Base-by-base conservation (phyloP, 331 rosid species). In the Rhamnella rubrinervis region DNA sequence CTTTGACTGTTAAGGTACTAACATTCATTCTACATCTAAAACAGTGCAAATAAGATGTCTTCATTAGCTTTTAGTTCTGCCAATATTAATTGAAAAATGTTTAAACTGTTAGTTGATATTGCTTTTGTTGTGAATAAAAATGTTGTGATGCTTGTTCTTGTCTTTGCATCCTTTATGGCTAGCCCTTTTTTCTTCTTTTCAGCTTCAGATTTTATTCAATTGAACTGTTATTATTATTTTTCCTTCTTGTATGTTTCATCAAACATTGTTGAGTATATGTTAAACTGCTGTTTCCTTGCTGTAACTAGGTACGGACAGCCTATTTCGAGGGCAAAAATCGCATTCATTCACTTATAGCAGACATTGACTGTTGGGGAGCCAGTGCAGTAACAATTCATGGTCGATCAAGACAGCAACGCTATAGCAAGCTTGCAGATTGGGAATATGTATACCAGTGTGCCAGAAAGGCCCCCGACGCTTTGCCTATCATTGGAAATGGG, bases 381-480 rank as follows among this genome's bases (percentile, higher is more conserved):
- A 79, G 85, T 78, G 96, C 92, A 3, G 84, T 93, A 61, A 88
- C 98, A 59, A 81, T 93, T 70, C 98, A 93, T 53, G 97, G 98
- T 49, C 88, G 98, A 62, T 82, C 98, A 74, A 92, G 98, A 23
- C 98, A 93, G 81, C 97, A 90, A 65, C 93, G 97, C 41, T 90
- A 93, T 79, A 93, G 97, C 92, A 93, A 93, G 90, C 98, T 86
- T 77, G 95, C 98, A 63, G 96, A 90, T 73, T 93, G 98, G 98
- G 92, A 88, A 46, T 93, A 87, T 41, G n/a, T 93, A 8, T 77
- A 93, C 77, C 80, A 89, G 66, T 93, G 98, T 81, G 77, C 85
- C 50, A 79, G 72, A 74, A 81, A 83, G 69, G 91, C 91, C 47
- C 87, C 98, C 39, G 71, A 67, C 55, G 51, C 79, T 66, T 78